These are phyloP conservation scores for Nemania serpens DNA, from an alignment of 2,329 filamentous ascomycete genomes.

Conservation along the genomic window DNA sequence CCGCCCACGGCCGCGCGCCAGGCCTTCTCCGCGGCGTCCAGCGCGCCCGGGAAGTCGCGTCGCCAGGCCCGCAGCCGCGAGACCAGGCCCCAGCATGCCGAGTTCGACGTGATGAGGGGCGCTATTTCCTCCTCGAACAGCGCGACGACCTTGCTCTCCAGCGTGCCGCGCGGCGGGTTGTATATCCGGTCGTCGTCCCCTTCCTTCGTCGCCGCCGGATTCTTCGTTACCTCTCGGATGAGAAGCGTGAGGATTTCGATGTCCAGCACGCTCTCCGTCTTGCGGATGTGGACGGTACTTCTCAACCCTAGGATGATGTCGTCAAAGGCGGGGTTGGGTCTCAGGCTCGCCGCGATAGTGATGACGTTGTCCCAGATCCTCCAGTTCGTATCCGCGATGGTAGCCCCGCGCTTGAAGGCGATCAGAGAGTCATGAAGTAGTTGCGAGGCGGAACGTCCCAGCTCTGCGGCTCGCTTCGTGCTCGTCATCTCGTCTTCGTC, in stretches of 20 bases:
- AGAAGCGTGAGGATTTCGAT: conserved; percentile 71
- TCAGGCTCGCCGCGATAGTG: conserved; percentile 78
- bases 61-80: conserved; percentile 75
- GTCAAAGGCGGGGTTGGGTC: conserved; percentile 68
- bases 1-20: conserved; percentile 74
- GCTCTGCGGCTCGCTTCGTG: conserved; percentile 39
- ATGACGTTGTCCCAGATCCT: conserved; percentile 97
- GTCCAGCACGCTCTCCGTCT: conserved; percentile 81
- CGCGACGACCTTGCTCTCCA: conserved; percentile 66
- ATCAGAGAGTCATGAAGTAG: conserved; percentile 75
- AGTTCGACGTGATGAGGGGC: conserved; percentile 81
- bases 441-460: conserved; percentile 56
- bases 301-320: conserved; percentile 78
- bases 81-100: conserved; percentile 77
- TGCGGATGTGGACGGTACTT: conserved; percentile 75
- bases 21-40: conserved; percentile 85
- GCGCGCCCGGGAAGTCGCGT: conserved; percentile 69
- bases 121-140: conserved; percentile 76
- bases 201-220: conserved; percentile 36
- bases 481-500: conserved; percentile 35
- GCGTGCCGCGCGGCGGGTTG: conserved; percentile 59
- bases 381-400: conserved; percentile 82
- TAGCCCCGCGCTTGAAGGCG: conserved; percentile 86
- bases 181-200: conserved; percentile 40
- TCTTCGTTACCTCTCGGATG: conserved; percentile 66